Percentiles rank a stretch among this genome's conserved stretches.
phyloP scores from a whole-genome alignment of 164 flowering plant species.

The Chimonanthus salicifolius region DNA sequence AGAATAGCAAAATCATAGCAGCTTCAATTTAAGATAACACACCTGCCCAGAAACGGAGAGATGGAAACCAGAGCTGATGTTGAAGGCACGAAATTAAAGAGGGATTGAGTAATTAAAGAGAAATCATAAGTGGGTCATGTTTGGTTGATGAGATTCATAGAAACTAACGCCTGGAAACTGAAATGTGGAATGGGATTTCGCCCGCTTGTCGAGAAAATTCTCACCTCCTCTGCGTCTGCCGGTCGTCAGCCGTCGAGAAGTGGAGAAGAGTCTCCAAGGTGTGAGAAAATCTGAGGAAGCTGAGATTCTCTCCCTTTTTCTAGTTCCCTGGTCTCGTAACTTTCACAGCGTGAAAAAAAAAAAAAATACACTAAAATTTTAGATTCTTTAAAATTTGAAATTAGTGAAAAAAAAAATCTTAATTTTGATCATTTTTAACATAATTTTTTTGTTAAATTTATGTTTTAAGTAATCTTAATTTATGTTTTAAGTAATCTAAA shows the following conservation, averaged over 20 bases:
- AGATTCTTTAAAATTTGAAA: too few relatives aligned
- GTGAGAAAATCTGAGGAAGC: neutral
- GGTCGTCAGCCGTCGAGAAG: neutral
- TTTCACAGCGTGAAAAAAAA: too few relatives aligned
- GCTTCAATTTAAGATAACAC: neutral
- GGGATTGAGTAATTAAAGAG: neutral
- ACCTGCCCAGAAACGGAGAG: neutral
- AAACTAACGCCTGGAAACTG: neutral
- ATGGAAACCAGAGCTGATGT: neutral
- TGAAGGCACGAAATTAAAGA: neutral
- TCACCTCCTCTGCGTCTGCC: neutral
- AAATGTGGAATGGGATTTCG: neutral
- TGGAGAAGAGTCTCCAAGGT: neutral
- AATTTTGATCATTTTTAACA: too few relatives aligned
- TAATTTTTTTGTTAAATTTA: too few relatives aligned
- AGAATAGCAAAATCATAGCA: neutral
- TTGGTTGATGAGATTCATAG: neutral
- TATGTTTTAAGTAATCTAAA: too few relatives aligned
- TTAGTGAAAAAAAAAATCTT: too few relatives aligned
- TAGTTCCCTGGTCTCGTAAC: neutral
- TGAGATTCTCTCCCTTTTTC: neutral
- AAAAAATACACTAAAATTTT: too few relatives aligned
- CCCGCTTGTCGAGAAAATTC: neutral
- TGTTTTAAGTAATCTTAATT: too few relatives aligned
- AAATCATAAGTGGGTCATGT: neutral